phyloP scores from a whole-genome alignment of 2,329 filamentous ascomycete genomes.

The Cladosporium sp. region DNA sequence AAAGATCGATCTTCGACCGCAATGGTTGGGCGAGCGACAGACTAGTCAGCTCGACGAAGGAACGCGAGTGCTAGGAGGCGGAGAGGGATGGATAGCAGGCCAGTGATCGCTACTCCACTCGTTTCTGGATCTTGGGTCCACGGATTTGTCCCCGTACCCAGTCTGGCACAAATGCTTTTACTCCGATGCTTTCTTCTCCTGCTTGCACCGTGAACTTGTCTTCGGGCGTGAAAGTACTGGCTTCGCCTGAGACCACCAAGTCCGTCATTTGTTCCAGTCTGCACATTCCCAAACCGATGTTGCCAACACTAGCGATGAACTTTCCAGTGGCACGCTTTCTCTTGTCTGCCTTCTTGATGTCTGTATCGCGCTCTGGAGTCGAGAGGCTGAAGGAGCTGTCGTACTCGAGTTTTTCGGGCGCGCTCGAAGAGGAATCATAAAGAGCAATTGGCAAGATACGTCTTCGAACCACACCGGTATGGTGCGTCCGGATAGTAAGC shows the following conservation, averaged over 20 bases:
- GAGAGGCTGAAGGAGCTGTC: conserved; percentile 15
- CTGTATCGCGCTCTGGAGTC: conserved; percentile 32
- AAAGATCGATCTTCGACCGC: conserved; percentile 36
- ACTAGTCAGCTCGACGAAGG: conserved; percentile 33
- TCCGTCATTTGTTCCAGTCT: conserved; percentile 89
- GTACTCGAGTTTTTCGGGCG: conserved; percentile 46
- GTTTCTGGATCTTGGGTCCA: conserved; percentile 36
- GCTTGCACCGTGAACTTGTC: conserved; percentile 44
- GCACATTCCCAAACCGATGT: conserved; percentile 81
- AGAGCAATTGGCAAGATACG: conserved; percentile 76
- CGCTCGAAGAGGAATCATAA: conserved; percentile 49
- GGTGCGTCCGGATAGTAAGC: conserved; percentile 89
- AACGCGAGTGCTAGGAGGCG: conserved; percentile 31
- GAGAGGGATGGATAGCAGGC: conserved; percentile 17
- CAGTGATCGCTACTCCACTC: conserved; percentile 16
- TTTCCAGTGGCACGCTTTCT: conserved; percentile 69
- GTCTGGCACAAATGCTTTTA: conserved; percentile 67
- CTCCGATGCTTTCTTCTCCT: conserved; percentile 24
- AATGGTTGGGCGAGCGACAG: conserved; percentile 41
- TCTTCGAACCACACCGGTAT: conserved; percentile 90
- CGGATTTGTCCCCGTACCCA: conserved; percentile 57
- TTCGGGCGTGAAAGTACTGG: conserved; percentile 53
- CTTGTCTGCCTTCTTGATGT: conserved; percentile 51
- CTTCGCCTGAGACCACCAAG: conserved; percentile 64
- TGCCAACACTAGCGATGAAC: conserved; percentile 73